Evolutionary conservation across 805 yeast genomes (phyloP), one percentile per base, ranked within the genome.

Genomic region (Candida rishiriensis): DNA sequence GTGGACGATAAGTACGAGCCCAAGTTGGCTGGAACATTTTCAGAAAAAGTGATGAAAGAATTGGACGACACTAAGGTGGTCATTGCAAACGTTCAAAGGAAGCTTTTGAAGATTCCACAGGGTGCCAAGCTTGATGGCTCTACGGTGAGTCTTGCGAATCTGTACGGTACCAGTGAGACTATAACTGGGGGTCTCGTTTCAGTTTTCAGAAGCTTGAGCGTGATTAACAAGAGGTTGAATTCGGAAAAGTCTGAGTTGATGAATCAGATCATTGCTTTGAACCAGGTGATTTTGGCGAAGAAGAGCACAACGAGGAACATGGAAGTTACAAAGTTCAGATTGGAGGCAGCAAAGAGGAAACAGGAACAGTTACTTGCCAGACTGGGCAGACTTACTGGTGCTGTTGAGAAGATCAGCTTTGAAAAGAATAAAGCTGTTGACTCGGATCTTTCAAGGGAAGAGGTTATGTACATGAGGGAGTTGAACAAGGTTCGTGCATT

Each of bases 281-380:
- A 55, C 17, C 34, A 36, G 12, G 17, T 54, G 10, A 45, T 41
- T 10, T 16, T 59, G 17, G 43, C 50, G 14, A 49, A 51, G 3
- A 47, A 50, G 14, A 39, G 50, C 13, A 41, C 33, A 3, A 42
- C 36, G n/a, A 50, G 47, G 26, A 47, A 57, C 36, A 32, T 57
- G 3, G 49, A 53, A 13, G 42, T 45, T 1, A 48, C 57, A 3
- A 15, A 50, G 12, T 52, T 51, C 7, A 70, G 73, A 44, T 71
- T 77, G 50, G 44, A 47, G 13, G 26, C 43, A 10, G 50, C 69
- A 34, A 51, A 60, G 10, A 50, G 58, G 4, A 69, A 76, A 40
- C 65, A 62, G 40, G 33, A 40, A 2, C 30, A 34, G 10, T 29
- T 62, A 36, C 55, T 47, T 8, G 34, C 40, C 12, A 47, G 49